These are phyloP conservation scores for Rhodotorula diobovata DNA, from an alignment of 768 basidiomycete genomes.

Conservation along the genomic window DNA sequence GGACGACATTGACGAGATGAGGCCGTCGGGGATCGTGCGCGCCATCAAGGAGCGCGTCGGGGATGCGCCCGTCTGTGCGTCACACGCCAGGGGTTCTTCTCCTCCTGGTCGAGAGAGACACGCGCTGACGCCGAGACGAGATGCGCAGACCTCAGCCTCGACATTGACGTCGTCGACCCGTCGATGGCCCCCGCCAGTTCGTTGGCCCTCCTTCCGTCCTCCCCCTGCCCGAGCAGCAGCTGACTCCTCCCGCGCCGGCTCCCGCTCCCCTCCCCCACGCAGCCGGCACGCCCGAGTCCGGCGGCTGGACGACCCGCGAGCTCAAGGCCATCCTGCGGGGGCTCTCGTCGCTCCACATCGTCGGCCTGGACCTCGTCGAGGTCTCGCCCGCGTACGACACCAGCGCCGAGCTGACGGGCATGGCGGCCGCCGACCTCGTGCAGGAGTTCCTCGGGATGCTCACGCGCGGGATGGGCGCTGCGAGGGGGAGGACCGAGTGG, in stretches of 20 bases:
- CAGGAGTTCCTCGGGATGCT: conserved; percentile 27
- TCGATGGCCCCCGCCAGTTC: conserved; percentile 63
- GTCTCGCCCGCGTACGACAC: conserved; percentile 58
- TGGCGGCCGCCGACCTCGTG: conserved; percentile 32
- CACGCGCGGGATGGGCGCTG: conserved; percentile 18
- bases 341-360: conserved; percentile 69
- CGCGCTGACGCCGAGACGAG: too few relatives aligned
- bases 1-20: conserved; percentile 30
- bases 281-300: conserved; percentile 80
- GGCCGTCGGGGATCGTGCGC: conserved; percentile 61
- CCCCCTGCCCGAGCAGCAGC: neutral
- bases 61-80: conserved; percentile 62
- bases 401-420: conserved; percentile 33
- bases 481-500: conserved; percentile 50
- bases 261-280: neutral
- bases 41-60: conserved; percentile 70
- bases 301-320: conserved; percentile 79
- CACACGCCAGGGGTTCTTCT: conserved; percentile 50
- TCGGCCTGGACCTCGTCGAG: conserved; percentile 70
- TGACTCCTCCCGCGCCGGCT: too few relatives aligned
- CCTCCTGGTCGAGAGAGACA: too few relatives aligned
- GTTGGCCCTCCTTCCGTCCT: neutral
- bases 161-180: conserved; percentile 81
- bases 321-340: conserved; percentile 75
- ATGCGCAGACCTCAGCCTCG: conserved; percentile 53